A percentile compares a stretch with the other conserved stretches of the same genome.
Evolutionary conservation across 352 stramenopile genomes (phyloP).

Genomic region (Peronospora destructor): DNA sequence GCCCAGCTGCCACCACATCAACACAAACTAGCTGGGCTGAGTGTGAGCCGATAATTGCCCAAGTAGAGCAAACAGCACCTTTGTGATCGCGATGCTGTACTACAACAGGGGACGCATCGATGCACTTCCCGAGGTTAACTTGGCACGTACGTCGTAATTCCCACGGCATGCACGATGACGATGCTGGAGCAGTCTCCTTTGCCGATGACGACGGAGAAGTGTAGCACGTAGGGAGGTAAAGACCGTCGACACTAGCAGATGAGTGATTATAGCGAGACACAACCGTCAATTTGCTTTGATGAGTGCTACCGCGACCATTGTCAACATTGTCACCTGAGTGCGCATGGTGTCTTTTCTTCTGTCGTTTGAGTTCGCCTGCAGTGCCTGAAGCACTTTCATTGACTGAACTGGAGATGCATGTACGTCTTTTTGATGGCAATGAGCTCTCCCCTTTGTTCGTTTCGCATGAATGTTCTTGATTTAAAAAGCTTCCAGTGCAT

Average conservation of each 20-base stretch:
- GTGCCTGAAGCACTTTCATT: not conserved
- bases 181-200: not conserved
- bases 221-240: conserved; percentile 18
- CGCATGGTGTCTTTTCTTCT: conserved; percentile 9
- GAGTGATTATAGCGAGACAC: conserved; percentile 31
- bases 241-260: conserved; percentile 4
- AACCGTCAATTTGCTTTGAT: conserved; percentile 4
- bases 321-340: not conserved
- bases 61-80: conserved; percentile 9
- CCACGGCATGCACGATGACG: conserved; percentile 8
- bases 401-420: not conserved
- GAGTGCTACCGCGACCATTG: not conserved
- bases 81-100: conserved; percentile 14
- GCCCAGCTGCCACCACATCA: conserved; percentile 23
- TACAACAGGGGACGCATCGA: conserved; percentile 57
- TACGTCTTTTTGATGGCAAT: not conserved
- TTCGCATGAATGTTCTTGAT: conserved; percentile 2
- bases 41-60: conserved; percentile 46
- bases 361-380: conserved; percentile 10
- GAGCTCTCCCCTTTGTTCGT: not conserved
- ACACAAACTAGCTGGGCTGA: conserved; percentile 39
- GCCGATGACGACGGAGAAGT: not conserved
- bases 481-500: not conserved
- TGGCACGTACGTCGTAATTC: conserved; percentile 18
- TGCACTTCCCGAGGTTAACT: conserved; percentile 47